Percentiles rank a stretch among this genome's conserved stretches.
phyloP scores from a whole-genome alignment of 176 grass and related monocot genomes.

The Musa itinerans region DNA sequence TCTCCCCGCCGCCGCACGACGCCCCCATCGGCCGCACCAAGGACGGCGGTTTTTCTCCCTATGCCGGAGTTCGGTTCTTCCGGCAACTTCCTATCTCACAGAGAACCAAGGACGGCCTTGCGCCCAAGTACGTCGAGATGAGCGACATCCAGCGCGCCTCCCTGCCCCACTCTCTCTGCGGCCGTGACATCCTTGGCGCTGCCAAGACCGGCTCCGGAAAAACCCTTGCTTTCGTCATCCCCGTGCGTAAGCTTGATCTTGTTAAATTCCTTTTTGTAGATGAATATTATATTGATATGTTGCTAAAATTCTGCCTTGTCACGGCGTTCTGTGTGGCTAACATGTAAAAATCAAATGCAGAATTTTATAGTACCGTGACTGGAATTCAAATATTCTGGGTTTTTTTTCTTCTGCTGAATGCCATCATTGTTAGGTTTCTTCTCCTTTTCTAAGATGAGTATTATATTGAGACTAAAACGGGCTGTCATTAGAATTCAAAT shows the following conservation, averaged over 20 bases:
- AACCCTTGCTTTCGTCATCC: conserved; percentile 82
- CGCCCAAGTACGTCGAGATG: conserved; percentile 55
- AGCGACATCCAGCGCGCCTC: conserved; percentile 87
- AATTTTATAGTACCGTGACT: no score
- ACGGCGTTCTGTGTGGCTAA: no score
- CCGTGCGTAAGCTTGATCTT: conserved; percentile 23
- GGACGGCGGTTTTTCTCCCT: conserved; percentile 34
- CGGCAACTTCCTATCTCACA: conserved; percentile 62
- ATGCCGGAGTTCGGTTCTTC: conserved; percentile 55
- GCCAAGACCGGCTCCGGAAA: conserved; percentile 92
- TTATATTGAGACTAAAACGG: no score
- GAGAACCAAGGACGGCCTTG: conserved; percentile 55
- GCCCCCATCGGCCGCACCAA: conserved; percentile 1
- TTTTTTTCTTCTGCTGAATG: background rate
- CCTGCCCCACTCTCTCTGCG: conserved; percentile 71
- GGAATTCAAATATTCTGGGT: no score
- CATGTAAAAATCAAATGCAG: no score
- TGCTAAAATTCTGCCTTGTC: no score
- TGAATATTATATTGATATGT: no score
- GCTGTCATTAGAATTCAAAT: no score
- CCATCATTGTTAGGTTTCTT: background rate
- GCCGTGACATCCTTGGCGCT: conserved; percentile 73
- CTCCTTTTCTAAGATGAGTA: background rate
- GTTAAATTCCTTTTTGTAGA: no score
- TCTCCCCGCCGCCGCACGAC: conserved; percentile 13